phyloP scores from a whole-genome alignment of 805 yeast genomes.

The Lipomyces spencermartinsiae region DNA sequence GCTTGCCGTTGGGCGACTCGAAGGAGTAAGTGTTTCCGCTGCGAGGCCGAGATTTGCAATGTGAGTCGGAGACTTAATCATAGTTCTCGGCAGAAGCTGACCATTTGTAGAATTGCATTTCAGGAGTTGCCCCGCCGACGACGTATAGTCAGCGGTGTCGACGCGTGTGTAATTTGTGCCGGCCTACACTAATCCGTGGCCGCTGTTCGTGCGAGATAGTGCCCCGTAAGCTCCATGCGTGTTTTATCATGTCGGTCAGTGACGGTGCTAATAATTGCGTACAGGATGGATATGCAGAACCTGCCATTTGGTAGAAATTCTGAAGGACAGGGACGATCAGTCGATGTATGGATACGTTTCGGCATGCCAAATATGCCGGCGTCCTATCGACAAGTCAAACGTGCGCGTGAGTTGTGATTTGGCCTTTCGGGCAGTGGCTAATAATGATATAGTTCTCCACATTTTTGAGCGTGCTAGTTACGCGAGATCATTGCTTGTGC shows the following conservation, averaged over 20 bases:
- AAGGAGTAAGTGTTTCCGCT: constrained; percentile 8
- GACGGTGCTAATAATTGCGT: neutral
- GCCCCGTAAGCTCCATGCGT: constrained; percentile 13
- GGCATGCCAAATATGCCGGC: constrained; percentile 25
- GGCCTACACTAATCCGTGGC: constrained; percentile 21
- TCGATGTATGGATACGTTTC: neutral
- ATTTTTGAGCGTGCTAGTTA: constrained; percentile 4
- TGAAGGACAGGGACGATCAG: constrained; percentile 11
- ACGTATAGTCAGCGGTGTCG: constrained; percentile 22
- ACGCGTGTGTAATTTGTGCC: constrained; percentile 22
- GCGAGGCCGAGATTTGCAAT: constrained; percentile 8
- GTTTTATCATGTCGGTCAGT: neutral
- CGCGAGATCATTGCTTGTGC: constrained; percentile 22
- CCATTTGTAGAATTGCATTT: constrained; percentile 22
- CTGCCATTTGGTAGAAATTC: constrained; percentile 28
- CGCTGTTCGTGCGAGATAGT: constrained; percentile 24
- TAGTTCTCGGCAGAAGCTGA: neutral
- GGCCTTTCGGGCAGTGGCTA: neutral
- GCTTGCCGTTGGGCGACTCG: constrained; percentile 19
- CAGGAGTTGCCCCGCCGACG: constrained; percentile 13
- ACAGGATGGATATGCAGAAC: constrained; percentile 33
- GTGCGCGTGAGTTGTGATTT: neutral
- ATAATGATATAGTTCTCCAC: constrained; percentile 10
- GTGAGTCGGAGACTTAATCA: neutral
- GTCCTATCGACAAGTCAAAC: constrained; percentile 9